Conservation (phyloP, 2,329 filamentous ascomycete genomes). For the Pseudogymnoascus destructans region DNA sequence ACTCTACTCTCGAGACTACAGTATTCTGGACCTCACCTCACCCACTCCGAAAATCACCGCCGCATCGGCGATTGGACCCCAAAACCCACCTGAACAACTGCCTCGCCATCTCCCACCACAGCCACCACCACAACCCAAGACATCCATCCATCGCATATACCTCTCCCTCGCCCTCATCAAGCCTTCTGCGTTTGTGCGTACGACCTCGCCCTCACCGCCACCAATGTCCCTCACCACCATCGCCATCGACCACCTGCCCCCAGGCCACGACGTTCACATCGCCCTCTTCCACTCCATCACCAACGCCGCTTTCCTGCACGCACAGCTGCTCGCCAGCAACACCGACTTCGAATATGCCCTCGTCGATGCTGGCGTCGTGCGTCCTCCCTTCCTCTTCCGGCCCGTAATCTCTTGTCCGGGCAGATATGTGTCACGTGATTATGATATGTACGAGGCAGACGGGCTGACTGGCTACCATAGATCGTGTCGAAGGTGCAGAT, state of each 20-base stretch:
- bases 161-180: neutral
- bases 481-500: conserved; percentile 36
- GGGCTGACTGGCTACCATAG: conserved; percentile 20
- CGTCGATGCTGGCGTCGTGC: conserved; percentile 69
- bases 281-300: conserved; percentile 62
- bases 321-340: conserved; percentile 77
- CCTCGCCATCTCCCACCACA: neutral
- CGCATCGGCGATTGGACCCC: neutral
- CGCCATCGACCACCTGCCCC: conserved; percentile 61
- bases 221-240: conserved; percentile 47
- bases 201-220: conserved; percentile 10
- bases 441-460: neutral
- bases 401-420: neutral
- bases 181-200: neutral
- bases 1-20: neutral
- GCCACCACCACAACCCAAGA: neutral
- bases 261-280: conserved; percentile 53
- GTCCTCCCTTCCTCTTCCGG: neutral
- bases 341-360: conserved; percentile 84
- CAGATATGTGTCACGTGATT: conserved; percentile 13
- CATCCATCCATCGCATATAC: neutral
- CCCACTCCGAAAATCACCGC: neutral
- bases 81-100: neutral
- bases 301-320: conserved; percentile 66
- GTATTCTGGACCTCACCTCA: neutral